Evolutionary conservation across 2,329 filamentous ascomycete species (phyloP).

Genomic region (Karstenula rhodostoma): DNA sequence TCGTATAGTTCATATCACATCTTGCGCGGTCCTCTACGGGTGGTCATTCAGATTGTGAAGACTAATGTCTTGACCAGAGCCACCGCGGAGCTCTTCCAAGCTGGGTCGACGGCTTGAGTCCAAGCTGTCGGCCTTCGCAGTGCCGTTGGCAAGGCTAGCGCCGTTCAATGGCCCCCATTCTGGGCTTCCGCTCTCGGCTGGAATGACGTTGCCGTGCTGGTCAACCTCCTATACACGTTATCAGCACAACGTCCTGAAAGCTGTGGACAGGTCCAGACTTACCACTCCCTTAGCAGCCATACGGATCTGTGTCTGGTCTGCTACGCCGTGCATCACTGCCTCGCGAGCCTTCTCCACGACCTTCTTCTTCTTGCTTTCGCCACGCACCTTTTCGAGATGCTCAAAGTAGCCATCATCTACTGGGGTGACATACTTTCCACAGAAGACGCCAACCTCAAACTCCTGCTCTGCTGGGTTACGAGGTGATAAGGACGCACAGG

Average conservation of each 20-base stretch:
- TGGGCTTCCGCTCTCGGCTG: slow-evolving; percentile 49
- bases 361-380: slow-evolving; percentile 74
- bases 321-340: slow-evolving; percentile 69
- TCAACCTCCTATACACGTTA: slow-evolving; percentile 55
- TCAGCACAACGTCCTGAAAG: slow-evolving; percentile 16
- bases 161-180: slow-evolving; percentile 36
- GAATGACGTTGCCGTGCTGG: slow-evolving; percentile 64
- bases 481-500: slow-evolving; percentile 76
- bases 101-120: slow-evolving; percentile 14
- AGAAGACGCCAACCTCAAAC: slow-evolving; percentile 94
- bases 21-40: slow-evolving; percentile 16
- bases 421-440: slow-evolving; percentile 82
- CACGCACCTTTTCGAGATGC: slow-evolving; percentile 75
- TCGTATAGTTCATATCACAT: slow-evolving; percentile 8
- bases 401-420: slow-evolving; percentile 84
- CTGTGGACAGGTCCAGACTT: slow-evolving; percentile 21
- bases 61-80: slow-evolving; percentile 65
- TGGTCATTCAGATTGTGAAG: slow-evolving; percentile 64
- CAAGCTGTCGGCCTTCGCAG: slow-evolving; percentile 23
- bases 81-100: slow-evolving; percentile 51
- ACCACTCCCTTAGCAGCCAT: slow-evolving; percentile 69
- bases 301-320: slow-evolving; percentile 66
- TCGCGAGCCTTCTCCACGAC: slow-evolving; percentile 70
- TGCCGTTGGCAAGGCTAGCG: slow-evolving; percentile 24
- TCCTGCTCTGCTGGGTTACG: slow-evolving; percentile 64